phyloP scores from a whole-genome alignment of 2,329 filamentous ascomycete genomes.

The Microascus cirrosus region DNA sequence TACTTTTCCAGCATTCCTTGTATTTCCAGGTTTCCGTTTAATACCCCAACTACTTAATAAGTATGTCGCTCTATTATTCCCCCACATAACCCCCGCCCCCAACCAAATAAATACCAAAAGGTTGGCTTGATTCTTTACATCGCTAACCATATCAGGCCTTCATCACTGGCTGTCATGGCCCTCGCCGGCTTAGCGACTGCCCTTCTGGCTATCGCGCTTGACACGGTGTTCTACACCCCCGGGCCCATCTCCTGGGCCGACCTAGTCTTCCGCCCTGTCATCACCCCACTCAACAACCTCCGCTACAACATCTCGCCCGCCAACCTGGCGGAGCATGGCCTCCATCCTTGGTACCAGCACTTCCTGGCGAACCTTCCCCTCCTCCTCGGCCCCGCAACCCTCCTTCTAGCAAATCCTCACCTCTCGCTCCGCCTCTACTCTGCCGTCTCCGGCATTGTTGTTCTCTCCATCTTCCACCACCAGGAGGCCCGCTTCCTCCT shows the following conservation, averaged over 20 bases:
- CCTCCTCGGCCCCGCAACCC: slow-evolving; percentile 58
- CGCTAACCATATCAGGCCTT: slow-evolving; percentile 28
- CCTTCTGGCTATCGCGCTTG: slow-evolving; percentile 63
- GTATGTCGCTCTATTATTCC: slow-evolving; percentile 26
- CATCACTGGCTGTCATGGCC: slow-evolving; percentile 51
- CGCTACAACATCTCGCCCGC: slow-evolving; percentile 59
- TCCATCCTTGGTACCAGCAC: slow-evolving; percentile 73
- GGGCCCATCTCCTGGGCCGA: slow-evolving; percentile 53
- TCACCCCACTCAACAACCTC: slow-evolving; percentile 71
- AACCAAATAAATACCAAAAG: no score
- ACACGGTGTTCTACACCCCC: slow-evolving; percentile 72
- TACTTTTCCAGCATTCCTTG: slow-evolving; percentile 86
- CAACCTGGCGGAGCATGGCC: slow-evolving; percentile 64
- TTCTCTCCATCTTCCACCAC: slow-evolving; percentile 65
- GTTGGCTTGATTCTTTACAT: no score
- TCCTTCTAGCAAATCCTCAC: slow-evolving; percentile 46
- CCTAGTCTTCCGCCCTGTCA: slow-evolving; percentile 52
- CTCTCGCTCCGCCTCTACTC: slow-evolving; percentile 55
- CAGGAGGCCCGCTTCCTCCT: slow-evolving; percentile 72
- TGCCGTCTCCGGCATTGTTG: slow-evolving; percentile 59
- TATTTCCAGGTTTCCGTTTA: slow-evolving; percentile 73
- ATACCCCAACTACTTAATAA: slow-evolving; percentile 76
- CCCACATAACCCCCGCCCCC: background rate
- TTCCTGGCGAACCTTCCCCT: slow-evolving; percentile 59
- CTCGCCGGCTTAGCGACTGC: slow-evolving; percentile 56